These are phyloP conservation scores for Chaetomium sp. DNA, from an alignment of 2,329 filamentous ascomycete genomes.

Conservation along the genomic window DNA sequence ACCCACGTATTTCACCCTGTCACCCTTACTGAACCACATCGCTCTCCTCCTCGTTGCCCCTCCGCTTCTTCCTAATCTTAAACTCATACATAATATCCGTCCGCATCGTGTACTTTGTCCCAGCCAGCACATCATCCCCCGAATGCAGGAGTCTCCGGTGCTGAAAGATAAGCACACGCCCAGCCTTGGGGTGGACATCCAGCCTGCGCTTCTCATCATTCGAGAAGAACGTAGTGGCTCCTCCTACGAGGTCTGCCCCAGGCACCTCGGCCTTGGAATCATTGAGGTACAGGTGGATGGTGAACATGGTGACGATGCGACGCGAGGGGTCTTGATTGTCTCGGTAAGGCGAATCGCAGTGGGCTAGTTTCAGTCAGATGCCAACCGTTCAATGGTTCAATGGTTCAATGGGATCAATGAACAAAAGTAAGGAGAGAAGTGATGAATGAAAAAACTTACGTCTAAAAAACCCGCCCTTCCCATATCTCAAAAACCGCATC, in stretches of 20 bases:
- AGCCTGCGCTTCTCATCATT: conserved; percentile 35
- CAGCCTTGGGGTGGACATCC: conserved; percentile 50
- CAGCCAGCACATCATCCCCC: conserved; percentile 45
- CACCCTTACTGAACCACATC: not conserved
- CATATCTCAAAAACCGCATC: conserved; percentile 70
- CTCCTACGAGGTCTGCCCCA: conserved; percentile 38
- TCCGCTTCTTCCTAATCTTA: conserved; percentile 1
- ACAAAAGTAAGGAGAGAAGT: too few relatives aligned
- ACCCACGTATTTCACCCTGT: not conserved
- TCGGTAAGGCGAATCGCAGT: conserved; percentile 60
- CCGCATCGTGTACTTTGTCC: conserved; percentile 51
- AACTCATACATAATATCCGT: conserved; percentile 47
- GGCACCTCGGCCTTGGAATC: conserved; percentile 38
- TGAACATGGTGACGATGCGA: conserved; percentile 43
- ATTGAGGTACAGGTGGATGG: conserved; percentile 50
- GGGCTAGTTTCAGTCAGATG: conserved; percentile 40
- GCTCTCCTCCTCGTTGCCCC: not conserved
- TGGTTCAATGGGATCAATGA: not conserved
- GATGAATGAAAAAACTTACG: conserved; percentile 30
- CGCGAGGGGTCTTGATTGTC: conserved; percentile 41
- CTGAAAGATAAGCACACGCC: conserved; percentile 56
- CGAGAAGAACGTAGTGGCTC: conserved; percentile 50
- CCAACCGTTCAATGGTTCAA: not conserved
- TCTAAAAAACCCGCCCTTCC: conserved; percentile 64
- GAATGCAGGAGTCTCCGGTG: conserved; percentile 46